Conservation (phyloP, 2,329 filamentous ascomycete genomes). For the Cordyceps cicadae region DNA sequence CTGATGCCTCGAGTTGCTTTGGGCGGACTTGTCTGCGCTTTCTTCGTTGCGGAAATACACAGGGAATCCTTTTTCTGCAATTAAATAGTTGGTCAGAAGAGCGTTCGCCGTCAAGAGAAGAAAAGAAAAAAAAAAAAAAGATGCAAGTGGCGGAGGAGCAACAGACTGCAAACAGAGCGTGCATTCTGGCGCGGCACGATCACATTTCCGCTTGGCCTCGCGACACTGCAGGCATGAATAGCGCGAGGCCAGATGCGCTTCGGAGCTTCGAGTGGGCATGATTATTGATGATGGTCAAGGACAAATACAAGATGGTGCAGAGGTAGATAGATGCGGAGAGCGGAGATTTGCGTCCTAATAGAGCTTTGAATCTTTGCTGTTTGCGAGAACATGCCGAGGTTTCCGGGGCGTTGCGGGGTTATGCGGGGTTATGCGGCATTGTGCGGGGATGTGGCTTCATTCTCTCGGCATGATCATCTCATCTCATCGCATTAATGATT, state of each 20-base stretch:
- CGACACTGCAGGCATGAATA: constrained; percentile 4
- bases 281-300: not conserved
- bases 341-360: not conserved
- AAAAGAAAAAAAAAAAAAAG: no score
- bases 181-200: constrained; percentile 1
- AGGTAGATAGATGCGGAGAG: not conserved
- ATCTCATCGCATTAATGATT: not conserved
- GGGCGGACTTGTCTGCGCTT: constrained; percentile 7
- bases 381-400: not conserved
- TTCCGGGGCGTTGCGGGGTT: not conserved
- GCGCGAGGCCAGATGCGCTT: not conserved
- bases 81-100: not conserved
- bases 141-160: not conserved
- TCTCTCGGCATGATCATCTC: no score
- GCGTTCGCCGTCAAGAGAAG: no score
- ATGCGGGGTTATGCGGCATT: not conserved
- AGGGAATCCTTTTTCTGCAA: not conserved
- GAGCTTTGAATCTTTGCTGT: not conserved
- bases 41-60: not conserved
- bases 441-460: no score
- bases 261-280: not conserved
- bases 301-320: not conserved
- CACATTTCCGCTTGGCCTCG: constrained; percentile 6
- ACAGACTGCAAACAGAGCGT: constrained; percentile 5
- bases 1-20: not conserved